Base-by-base conservation (phyloP, 2,329 filamentous ascomycete genomes). In the Peltaster fructicola region DNA sequence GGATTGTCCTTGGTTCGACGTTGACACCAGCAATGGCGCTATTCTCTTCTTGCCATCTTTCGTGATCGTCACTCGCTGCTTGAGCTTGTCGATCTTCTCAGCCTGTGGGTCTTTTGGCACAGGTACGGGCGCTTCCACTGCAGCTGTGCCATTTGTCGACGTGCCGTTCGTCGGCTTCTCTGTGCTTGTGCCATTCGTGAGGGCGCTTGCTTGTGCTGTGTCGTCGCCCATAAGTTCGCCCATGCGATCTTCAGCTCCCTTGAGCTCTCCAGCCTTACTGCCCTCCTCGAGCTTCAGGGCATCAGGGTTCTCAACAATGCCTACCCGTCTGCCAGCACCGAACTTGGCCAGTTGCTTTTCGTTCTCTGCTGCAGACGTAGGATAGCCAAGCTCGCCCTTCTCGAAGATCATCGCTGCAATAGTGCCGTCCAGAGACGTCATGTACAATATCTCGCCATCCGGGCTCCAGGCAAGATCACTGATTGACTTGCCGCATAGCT, bases 31-130 rank as follows among this genome's bases (percentile, higher is more conserved):
- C 35, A 98, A 61, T 2, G 88, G 88, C 4, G 82, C 79, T 27
- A 98, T 85, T 27, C 88, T 69, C 56, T 98, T 98, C 55, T 88
- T 95, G 15, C 88, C 88, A 37, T 98, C 85, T 48, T 93, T 95
- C 0, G 81, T 91, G 31, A 93, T 74, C 0, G 85, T 93, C 3
- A 95, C 84, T 25, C 88, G 68, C 33, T 85, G 80, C 52, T 95
- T 95, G 35, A 95, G 54, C 33, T 67, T 65, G 37, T 76, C 70
- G 3, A 76, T 48, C 37, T 69, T 68, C 9, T 57, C 61, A 30
- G 59, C 56, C 35, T 65, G 66, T 7, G 63, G 59, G 37, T 75
- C 68, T 30, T 44, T 45, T 2, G 40, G 40, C 63, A 53, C 57
- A 36, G 30, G 43, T 36, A 29, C 35, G 8, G 50, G 36, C 19